phyloP scores from a whole-genome alignment of 2,329 filamentous ascomycete genomes.

The Tolypocladium album region DNA sequence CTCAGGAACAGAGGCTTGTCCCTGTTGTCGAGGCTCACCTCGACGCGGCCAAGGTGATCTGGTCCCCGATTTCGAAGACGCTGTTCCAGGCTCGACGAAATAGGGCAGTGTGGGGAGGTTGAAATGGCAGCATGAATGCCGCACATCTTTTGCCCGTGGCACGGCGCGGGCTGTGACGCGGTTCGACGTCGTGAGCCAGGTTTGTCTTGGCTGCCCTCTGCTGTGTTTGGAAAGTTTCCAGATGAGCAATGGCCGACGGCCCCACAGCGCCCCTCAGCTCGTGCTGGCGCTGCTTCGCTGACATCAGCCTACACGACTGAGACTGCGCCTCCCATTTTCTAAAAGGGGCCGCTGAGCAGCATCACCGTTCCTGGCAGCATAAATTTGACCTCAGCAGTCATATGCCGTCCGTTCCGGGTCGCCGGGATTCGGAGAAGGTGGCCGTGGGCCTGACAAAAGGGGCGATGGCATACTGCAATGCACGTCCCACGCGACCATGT shows the following conservation, averaged over 20 bases:
- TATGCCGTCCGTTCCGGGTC: background rate
- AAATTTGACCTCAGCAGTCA: background rate
- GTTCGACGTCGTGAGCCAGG: slow-evolving; percentile 4
- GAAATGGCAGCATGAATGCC: slow-evolving; percentile 47
- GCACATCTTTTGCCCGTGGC: slow-evolving; percentile 35
- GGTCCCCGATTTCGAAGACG: slow-evolving; percentile 47
- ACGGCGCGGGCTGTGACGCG: background rate
- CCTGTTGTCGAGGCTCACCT: slow-evolving; percentile 15
- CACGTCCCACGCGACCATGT: background rate
- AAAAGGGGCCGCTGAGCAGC: background rate
- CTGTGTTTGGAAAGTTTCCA: background rate
- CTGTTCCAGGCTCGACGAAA: slow-evolving; percentile 25
- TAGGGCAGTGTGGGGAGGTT: slow-evolving; percentile 12
- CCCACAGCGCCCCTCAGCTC: background rate
- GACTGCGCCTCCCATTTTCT: background rate
- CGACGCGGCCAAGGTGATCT: slow-evolving; percentile 41
- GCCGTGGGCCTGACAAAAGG: background rate
- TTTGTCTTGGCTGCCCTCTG: background rate
- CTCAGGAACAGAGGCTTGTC: slow-evolving; percentile 33
- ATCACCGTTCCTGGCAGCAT: background rate
- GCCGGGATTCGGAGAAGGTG: no score
- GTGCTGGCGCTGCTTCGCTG: background rate
- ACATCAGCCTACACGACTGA: background rate
- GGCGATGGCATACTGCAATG: background rate
- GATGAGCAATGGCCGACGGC: background rate